These are phyloP conservation scores for Pleochaeta shiraiana DNA, from an alignment of 2,329 filamentous ascomycete genomes.

Conservation along the genomic window DNA sequence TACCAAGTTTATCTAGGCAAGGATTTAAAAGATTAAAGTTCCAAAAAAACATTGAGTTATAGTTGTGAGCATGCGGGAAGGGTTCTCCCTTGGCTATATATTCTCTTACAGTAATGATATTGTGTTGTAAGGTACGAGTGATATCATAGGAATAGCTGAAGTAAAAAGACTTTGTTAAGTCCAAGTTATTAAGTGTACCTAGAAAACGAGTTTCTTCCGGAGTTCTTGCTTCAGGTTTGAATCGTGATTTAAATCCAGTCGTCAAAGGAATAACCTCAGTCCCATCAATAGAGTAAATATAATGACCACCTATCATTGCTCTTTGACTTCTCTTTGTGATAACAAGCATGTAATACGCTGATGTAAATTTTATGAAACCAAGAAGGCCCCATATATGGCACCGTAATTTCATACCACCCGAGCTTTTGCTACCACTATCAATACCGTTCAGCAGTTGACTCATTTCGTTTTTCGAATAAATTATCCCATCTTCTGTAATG, in stretches of 20 bases:
- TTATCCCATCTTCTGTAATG: constrained; percentile 82
- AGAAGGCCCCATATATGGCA: constrained; percentile 86
- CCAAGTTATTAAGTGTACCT: constrained; percentile 72
- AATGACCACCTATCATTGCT: constrained; percentile 89
- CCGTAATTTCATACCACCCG: constrained; percentile 72
- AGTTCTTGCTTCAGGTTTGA: constrained; percentile 56
- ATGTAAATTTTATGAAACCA: constrained; percentile 91
- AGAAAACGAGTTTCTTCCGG: constrained; percentile 80
- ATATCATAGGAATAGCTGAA: constrained; percentile 98
- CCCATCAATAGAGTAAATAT: constrained; percentile 84
- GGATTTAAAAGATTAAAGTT: constrained; percentile 76
- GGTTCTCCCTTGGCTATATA: constrained; percentile 42
- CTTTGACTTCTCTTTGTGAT: constrained; percentile 94
- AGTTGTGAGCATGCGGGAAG: constrained; percentile 37
- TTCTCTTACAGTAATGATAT: constrained; percentile 61
- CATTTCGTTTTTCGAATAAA: constrained; percentile 86
- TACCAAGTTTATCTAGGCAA: constrained; percentile 44
- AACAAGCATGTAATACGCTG: constrained; percentile 89
- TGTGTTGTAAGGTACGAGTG: constrained; percentile 77
- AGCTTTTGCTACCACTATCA: constrained; percentile 80
- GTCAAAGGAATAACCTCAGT: constrained; percentile 83
- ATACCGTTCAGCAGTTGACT: constrained; percentile 83
- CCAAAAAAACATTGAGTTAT: constrained; percentile 97
- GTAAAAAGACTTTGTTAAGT: constrained; percentile 82
- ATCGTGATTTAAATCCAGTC: constrained; percentile 40